Conservation (phyloP, 352 stramenopile species). For the Peronospora farinosa region DNA sequence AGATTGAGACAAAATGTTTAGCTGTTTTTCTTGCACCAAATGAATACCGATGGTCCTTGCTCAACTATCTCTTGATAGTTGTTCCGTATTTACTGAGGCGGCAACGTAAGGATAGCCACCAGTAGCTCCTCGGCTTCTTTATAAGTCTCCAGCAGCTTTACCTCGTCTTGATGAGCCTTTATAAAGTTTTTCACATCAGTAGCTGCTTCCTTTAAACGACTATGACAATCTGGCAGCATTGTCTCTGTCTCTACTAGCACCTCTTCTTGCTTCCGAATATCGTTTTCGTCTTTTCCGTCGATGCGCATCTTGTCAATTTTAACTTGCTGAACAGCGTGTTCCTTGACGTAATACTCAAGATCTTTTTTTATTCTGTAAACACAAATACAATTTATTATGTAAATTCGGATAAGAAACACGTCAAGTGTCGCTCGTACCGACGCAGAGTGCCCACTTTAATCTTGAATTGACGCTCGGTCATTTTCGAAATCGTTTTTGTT, state of each 20-base stretch:
- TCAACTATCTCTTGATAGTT: too few species aligned
- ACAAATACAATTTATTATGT: not conserved
- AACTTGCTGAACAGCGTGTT: slow-evolving; percentile 44
- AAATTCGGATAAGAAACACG: not conserved
- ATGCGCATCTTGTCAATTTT: slow-evolving; percentile 67
- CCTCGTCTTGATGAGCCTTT: slow-evolving; percentile 29
- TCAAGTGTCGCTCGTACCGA: slow-evolving; percentile 13
- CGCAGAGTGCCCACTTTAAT: slow-evolving; percentile 79
- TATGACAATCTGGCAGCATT: slow-evolving; percentile 75
- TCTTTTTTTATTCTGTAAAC: slow-evolving; percentile 68
- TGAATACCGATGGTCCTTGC: too few species aligned
- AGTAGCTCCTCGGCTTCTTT: slow-evolving; percentile 52
- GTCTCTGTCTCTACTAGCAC: slow-evolving; percentile 75
- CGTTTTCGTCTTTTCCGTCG: slow-evolving; percentile 54
- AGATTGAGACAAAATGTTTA: too few species aligned
- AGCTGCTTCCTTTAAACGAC: slow-evolving; percentile 52
- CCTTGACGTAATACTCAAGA: slow-evolving; percentile 75
- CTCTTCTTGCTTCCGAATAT: slow-evolving; percentile 78
- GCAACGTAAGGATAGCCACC: not conserved
- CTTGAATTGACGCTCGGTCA: slow-evolving; percentile 70
- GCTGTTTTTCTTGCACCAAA: too few species aligned
- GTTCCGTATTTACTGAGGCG: too few species aligned
- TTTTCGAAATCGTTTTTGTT: slow-evolving; percentile 7
- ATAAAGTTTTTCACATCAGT: slow-evolving; percentile 53
- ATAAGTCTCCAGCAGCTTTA: slow-evolving; percentile 33